phyloP scores from a whole-genome alignment of 1,284 basidiomycete genomes.

The Peniophora sp. region DNA sequence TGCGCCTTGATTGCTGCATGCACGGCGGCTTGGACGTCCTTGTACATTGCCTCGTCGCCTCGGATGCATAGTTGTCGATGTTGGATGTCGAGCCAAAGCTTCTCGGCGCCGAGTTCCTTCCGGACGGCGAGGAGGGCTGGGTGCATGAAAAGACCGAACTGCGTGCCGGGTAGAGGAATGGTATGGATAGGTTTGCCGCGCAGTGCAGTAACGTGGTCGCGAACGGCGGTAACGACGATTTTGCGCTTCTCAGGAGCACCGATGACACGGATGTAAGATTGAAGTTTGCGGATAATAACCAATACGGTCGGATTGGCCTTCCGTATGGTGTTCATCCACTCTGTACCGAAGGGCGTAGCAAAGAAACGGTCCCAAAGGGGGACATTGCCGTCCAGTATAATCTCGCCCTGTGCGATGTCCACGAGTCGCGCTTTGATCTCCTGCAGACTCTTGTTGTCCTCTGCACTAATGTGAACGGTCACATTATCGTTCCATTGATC shows the following conservation, averaged over 20 bases:
- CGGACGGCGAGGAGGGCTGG: conserved; percentile 30
- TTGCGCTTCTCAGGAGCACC: conserved; percentile 34
- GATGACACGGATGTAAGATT: conserved; percentile 43
- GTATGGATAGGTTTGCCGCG: conserved; percentile 28
- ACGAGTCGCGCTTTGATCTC: conserved; percentile 52
- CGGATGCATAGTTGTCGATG: conserved; percentile 24
- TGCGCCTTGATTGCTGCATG: conserved; percentile 11
- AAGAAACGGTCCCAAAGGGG: conserved; percentile 61
- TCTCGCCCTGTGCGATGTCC: conserved; percentile 50
- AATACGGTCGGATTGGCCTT: conserved; percentile 25
- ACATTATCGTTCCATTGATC: conserved; percentile 13
- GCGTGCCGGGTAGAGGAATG: conserved; percentile 36
- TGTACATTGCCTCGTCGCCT: conserved; percentile 27
- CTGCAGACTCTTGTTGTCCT: conserved; percentile 37
- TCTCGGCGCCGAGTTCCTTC: conserved; percentile 30
- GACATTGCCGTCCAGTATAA: conserved; percentile 38
- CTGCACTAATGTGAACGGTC: conserved; percentile 35
- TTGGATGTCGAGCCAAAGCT: conserved; percentile 24
- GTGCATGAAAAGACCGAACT: conserved; percentile 37
- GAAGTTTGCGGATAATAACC: conserved; percentile 32
- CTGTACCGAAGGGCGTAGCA: conserved; percentile 26
- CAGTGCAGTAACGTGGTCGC: conserved; percentile 35
- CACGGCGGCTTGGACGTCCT: conserved; percentile 31
- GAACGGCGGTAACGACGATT: conserved; percentile 32
- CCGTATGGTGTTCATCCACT: conserved; percentile 38